Percentiles rank a stretch among this genome's conserved stretches.
Conservation (phyloP, 2,329 filamentous ascomycete genomes). For the Exutisphaerella laricina region DNA sequence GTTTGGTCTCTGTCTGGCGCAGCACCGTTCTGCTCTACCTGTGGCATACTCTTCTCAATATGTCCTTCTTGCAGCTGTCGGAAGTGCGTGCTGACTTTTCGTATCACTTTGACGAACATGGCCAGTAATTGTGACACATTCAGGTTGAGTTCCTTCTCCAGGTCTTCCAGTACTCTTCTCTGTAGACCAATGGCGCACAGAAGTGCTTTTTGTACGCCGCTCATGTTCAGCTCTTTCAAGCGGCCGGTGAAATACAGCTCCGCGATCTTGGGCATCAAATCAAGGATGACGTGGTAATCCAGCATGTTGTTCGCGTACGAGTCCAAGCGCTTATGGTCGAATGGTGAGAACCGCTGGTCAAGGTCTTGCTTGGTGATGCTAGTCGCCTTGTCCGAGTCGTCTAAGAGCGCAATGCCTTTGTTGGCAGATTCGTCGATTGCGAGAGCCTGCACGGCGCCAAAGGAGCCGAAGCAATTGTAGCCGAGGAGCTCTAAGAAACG, state of each 20-base stretch:
- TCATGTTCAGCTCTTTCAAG: slow-evolving; percentile 51
- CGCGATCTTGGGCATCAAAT: slow-evolving; percentile 79
- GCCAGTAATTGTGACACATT: slow-evolving; percentile 75
- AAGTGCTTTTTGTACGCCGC: slow-evolving; percentile 78
- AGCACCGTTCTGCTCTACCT: slow-evolving; percentile 33
- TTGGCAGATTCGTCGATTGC: slow-evolving; percentile 84
- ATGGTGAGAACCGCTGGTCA: slow-evolving; percentile 74
- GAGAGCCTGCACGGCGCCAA: slow-evolving; percentile 70
- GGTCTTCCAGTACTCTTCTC: slow-evolving; percentile 73
- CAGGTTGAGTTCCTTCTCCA: slow-evolving; percentile 73
- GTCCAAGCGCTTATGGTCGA: slow-evolving; percentile 90
- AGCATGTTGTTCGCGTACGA: slow-evolving; percentile 96
- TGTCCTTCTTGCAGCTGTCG: slow-evolving; percentile 67
- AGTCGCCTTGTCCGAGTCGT: slow-evolving; percentile 46
- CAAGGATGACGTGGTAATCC: slow-evolving; percentile 95
- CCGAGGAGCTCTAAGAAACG: slow-evolving; percentile 87
- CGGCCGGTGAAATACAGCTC: slow-evolving; percentile 78
- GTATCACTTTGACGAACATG: slow-evolving; percentile 95
- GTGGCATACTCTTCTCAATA: slow-evolving; percentile 45
- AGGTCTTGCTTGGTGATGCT: slow-evolving; percentile 69
- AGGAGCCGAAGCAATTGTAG: slow-evolving; percentile 77
- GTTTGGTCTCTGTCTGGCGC: slow-evolving; percentile 22
- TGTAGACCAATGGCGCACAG: slow-evolving; percentile 88
- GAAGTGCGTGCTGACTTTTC: slow-evolving; percentile 79
- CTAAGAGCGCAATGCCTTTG: slow-evolving; percentile 59